Base-by-base conservation (phyloP, 2,329 filamentous ascomycete species). In the Rutstroemia sp. region DNA sequence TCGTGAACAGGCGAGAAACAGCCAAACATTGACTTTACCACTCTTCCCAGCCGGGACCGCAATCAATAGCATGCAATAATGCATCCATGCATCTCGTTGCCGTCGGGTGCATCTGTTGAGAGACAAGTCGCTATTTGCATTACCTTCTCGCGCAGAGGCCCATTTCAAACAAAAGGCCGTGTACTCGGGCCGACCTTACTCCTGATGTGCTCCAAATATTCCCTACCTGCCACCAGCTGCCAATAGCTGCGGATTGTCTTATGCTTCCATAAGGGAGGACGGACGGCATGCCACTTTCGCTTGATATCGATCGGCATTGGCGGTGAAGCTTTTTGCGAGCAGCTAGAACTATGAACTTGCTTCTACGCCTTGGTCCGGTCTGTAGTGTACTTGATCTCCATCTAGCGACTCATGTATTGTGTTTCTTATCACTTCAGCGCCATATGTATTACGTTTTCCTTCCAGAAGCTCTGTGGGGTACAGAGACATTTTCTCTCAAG, bases 151-250 rank as follows among this genome's bases (percentile, higher is more conserved):
- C 30, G 10, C 30, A 34, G 10, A 34, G 10, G 9, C 30, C 30
- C 51, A 39, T 48, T 39, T 12, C 42, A 23, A 25, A 19, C 51
- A n/a, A 38, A 39, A 44, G 51, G 41, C 51, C 46, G 42, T 23
- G 45, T 48, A 54, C 52, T 54, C 44, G 52, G 52, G 42, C 52
- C 52, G 52, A n/a, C 44, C 52, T 19, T 34, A 37, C 16, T 49
- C 34, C 52, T 16, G 30, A 45, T 42, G 30, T 12, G 30, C 30
- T 34, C 12, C 25, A 52, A 39, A 41, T 39, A 16, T 39, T 41
- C 39, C 48, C 27, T 37, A 37, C 21, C 37, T 48, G 18, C n/a
- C 48, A 16, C 19, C 39, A 54, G 49, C n/a, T 19, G 27, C 21
- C 27, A 34, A 30, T 49, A 49, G 21, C 21, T 19, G 30, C 18